A percentile compares a stretch with the other conserved stretches of the same genome.
Evolutionary conservation across 2,329 filamentous ascomycete genomes (phyloP).

Genomic region (Metarhizium sp.): DNA sequence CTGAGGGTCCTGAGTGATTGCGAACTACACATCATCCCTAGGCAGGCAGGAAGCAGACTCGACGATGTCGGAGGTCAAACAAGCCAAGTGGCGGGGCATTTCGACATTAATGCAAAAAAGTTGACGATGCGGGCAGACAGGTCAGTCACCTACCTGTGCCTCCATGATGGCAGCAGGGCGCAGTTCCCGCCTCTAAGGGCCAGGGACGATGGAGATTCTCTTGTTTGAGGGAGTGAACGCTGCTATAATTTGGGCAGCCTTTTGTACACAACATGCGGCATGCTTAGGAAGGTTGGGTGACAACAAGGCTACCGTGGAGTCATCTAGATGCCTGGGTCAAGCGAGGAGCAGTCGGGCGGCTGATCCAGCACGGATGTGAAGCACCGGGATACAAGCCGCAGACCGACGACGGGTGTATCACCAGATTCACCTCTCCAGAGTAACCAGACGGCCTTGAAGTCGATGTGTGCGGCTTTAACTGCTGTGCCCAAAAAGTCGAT

Average conservation of each 20-base stretch:
- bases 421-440: constrained; percentile 1
- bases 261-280: constrained; percentile 31
- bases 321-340: constrained; percentile 23
- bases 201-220: constrained; percentile 5
- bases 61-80: background rate
- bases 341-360: constrained; percentile 7
- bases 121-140: background rate
- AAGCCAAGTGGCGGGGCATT: background rate
- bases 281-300: constrained; percentile 24
- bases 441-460: constrained; percentile 2
- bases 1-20: background rate
- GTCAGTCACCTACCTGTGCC: constrained; percentile 32
- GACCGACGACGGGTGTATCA: background rate
- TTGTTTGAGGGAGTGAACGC: constrained; percentile 18
- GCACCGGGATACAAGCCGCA: background rate
- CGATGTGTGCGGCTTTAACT: constrained; percentile 26
- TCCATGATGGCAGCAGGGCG: constrained; percentile 28
- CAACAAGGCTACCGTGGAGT: constrained; percentile 30
- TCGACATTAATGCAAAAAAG: background rate
- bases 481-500: constrained; percentile 30
- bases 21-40: background rate
- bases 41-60: background rate
- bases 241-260: constrained; percentile 36
- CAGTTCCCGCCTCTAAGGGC: constrained; percentile 4
- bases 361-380: constrained; percentile 11